Evolutionary conservation across 2,329 filamentous ascomycete genomes (phyloP), one percentile per base, ranked within the genome.

Genomic region (Trichophyton verrucosum): DNA sequence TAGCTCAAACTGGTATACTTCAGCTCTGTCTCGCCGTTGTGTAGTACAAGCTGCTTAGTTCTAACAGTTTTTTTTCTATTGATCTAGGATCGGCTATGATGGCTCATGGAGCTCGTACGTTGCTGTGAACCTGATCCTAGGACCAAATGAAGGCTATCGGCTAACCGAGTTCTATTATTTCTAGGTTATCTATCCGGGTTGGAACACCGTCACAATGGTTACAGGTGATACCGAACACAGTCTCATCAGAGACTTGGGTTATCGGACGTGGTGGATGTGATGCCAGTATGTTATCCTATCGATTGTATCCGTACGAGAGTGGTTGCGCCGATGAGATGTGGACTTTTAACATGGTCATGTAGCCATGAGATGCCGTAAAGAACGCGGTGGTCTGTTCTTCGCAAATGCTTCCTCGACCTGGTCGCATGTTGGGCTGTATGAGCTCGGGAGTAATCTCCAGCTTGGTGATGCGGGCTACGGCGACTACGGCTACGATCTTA

Each of bases 401-500:
- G 60, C 67, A 24, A 72, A 72, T 44, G 61, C 65, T 36, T 75
- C 72, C 3, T 66, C 66, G 1, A 68, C 71, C 1, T 75, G 73
- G 69, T 24, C 64, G 15, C 49, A 61, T n/a, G 40, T 65, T 22
- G 69, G 69, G 1, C 60, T 63, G 40, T 72, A 68, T 60, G 66
- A 70, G 42, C 63, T 71, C 24, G 67, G 68, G 38, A 62, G 62
- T 27, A 62, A 66, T 36, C 59, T 64, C 11, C 62, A 64, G 36
- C 61, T 68, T 11, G 64, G 64, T 5, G 61, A 66, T 30, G 46
- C 56, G 8, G 70, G 66, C 0, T 65, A 65, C 59, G 72, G 68
- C 2, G 67, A 73, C 58, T 75, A 73, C 65, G 74, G 73, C 33
- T 69, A 64, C 59, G 74, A 75, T 61, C 69, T 63, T n/a, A 61